phyloP scores from a whole-genome alignment of 192 early-diverging fungal genomes.

The Coemansia sp. region DNA sequence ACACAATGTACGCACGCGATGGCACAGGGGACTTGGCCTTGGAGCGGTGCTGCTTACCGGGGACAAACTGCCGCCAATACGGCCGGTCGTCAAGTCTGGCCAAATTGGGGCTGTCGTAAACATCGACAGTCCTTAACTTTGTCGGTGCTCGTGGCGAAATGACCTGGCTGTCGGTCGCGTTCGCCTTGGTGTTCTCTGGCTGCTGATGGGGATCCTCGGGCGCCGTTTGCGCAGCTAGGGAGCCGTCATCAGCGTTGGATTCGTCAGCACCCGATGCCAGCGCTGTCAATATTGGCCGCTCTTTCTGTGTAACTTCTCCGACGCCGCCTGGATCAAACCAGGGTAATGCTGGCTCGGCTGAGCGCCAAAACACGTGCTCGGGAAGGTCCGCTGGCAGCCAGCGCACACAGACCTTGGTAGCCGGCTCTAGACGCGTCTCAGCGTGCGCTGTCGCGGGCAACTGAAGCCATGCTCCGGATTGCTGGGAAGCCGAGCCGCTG shows the following conservation, averaged over 20 bases:
- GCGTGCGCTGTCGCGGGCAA: not conserved
- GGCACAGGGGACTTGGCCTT: constrained; percentile 26
- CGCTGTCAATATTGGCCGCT: constrained; percentile 6
- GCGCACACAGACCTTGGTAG: constrained; percentile 37
- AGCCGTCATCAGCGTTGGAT: not conserved
- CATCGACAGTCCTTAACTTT: not conserved
- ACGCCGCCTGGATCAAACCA: constrained; percentile 24
- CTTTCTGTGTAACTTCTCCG: constrained; percentile 8
- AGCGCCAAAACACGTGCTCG: constrained; percentile 46
- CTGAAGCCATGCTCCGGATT: no score
- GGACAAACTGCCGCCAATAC: constrained; percentile 37
- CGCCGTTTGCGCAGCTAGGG: not conserved
- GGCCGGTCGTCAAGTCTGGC: constrained; percentile 24
- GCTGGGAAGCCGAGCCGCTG: no score
- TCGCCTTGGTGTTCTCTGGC: not conserved
- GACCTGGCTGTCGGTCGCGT: not conserved
- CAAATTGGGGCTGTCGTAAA: constrained; percentile 31
- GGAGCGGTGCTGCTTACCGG: constrained; percentile 33
- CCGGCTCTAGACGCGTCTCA: not conserved
- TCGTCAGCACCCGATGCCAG: not conserved
- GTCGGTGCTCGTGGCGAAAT: constrained; percentile 17
- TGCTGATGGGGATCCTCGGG: no score
- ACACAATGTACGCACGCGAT: constrained; percentile 39
- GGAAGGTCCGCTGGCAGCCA: constrained; percentile 44
- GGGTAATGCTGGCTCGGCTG: constrained; percentile 34